phyloP scores from a whole-genome alignment of 345 rosid genomes.

The Raphanus sativus region DNA sequence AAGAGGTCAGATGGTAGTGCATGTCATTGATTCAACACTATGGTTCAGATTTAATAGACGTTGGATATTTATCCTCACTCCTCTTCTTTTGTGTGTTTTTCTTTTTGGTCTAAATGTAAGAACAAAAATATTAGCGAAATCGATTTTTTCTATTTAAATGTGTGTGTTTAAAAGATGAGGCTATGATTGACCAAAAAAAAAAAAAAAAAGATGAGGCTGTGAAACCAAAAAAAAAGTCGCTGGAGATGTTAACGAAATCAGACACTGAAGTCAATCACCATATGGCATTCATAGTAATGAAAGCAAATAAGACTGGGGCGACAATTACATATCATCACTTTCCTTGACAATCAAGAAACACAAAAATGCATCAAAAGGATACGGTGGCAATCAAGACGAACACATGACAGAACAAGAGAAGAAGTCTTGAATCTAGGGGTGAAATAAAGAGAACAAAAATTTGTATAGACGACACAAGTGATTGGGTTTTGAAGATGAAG shows the following conservation, averaged over 20 bases:
- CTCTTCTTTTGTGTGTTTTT: slow-evolving; percentile 21
- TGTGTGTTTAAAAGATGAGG: no score
- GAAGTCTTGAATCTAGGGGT: neutral
- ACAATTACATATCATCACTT: slow-evolving; percentile 67
- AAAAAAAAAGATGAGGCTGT: neutral
- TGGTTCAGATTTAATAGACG: slow-evolving; percentile 44
- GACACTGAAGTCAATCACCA: slow-evolving; percentile 70
- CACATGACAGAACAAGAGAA: neutral
- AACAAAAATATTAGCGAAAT: no score
- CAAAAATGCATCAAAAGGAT: neutral
- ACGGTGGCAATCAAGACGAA: neutral
- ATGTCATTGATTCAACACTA: slow-evolving; percentile 66
- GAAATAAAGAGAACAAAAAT: neutral
- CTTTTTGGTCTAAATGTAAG: no score
- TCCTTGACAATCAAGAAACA: neutral
- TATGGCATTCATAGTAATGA: slow-evolving; percentile 35
- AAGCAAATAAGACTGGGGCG: slow-evolving; percentile 93
- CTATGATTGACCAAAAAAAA: no score
- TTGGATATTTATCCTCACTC: slow-evolving; percentile 66
- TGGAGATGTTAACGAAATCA: neutral
- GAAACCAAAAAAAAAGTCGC: neutral
- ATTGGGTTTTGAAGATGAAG: neutral
- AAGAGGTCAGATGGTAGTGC: slow-evolving; percentile 93
- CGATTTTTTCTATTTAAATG: no score
- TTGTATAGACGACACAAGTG: neutral